Evolutionary conservation across 768 basidiomycete species (phyloP), one percentile per base, ranked within the genome.

Genomic region (Boletus pseudo-olivaceus): DNA sequence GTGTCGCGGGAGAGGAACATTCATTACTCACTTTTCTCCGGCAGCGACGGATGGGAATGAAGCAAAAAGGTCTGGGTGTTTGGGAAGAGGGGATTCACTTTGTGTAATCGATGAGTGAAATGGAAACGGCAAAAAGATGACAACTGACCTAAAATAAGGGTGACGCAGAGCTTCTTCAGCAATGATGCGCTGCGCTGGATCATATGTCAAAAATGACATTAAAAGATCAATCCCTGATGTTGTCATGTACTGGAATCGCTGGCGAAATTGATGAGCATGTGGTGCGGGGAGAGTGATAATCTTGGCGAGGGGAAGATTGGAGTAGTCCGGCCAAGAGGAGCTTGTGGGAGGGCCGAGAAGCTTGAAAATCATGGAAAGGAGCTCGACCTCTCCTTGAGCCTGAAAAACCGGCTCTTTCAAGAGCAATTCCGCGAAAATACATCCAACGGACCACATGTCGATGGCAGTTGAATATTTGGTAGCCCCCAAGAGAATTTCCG

Each of bases 361-460:
- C 67, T 89, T 93, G 77, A 97, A 96, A 49, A 98, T 96, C 86
- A 92, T 90, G 47, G 83, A 82, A 45, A 98, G 77, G 57, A 98
- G 84, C 65, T 99, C 96, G 14, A 96, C 76, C 68, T 99, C 97
- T 37, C 86, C 86, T 65, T 95, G 88, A n/a, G 95, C 94, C 73
- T 95, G 96, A 69, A 98, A 93, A n/a, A 98, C 77, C 3, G 97
- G 93, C 70, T 97, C 93, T 59, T 94, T 94, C 61, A 96, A 78
- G 63, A 99, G 83, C 45, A 99, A 77, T 70, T 99, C 97, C 14
- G 91, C 95, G 65, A 98, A 98, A 61, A 99, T 98, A 76, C 97
- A 99, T 8, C 97, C 97, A 10, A 97, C 93, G 46, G 93, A 96
- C 97, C 97, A 99, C 82, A 98, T 84, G 69, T 99, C 97, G 53